phyloP scores from a whole-genome alignment of 306 rosid species.

The Luffa acutangula region DNA sequence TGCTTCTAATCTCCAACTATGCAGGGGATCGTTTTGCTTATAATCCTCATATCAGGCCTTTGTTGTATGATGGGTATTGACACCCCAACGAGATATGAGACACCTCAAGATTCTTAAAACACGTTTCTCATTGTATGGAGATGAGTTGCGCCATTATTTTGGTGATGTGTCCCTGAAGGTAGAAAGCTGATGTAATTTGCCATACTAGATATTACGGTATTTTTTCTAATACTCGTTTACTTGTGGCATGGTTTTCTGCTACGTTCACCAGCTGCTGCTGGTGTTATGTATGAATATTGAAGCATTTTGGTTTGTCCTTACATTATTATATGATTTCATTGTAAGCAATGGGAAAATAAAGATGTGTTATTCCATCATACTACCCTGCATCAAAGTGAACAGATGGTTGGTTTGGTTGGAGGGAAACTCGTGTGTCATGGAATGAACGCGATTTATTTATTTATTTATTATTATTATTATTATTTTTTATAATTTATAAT shows the following conservation, averaged over 20 bases:
- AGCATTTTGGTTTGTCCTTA: not conserved
- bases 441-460: not conserved
- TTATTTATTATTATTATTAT: too few relatives aligned
- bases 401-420: not conserved
- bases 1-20: conserved; percentile 14
- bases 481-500: too few relatives aligned
- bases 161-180: not conserved
- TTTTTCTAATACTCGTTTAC: not conserved
- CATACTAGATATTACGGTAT: not conserved
- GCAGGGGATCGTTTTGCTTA: conserved; percentile 77
- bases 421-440: not conserved
- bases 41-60: conserved; percentile 82
- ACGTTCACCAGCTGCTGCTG: not conserved
- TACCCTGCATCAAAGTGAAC: not conserved
- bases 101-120: conserved; percentile 68
- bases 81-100: conserved; percentile 92
- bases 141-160: not conserved
- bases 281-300: not conserved
- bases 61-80: conserved; percentile 99
- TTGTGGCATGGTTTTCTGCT: conserved; percentile 4
- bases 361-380: not conserved
- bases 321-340: not conserved
- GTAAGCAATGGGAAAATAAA: conserved; percentile 7
- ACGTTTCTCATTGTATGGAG: not conserved
- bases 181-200: conserved; percentile 13